phyloP scores from a whole-genome alignment of 73 alveolate genomes.

The Uronychia setigera region DNA sequence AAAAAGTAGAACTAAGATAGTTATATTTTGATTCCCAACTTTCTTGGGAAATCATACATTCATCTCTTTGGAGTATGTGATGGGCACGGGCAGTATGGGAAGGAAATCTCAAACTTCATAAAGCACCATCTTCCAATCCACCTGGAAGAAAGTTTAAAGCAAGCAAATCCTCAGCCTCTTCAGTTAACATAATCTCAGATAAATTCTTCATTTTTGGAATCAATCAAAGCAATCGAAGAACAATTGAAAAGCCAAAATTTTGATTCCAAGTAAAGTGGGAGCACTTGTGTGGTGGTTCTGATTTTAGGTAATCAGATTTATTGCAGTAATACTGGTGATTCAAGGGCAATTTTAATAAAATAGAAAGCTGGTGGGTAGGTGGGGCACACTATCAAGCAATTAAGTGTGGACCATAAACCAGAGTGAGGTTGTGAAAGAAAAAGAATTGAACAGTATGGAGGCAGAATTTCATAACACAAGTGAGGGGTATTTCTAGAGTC shows the following conservation, averaged over 20 bases:
- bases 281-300: no score
- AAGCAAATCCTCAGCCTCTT: background rate
- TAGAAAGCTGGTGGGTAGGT: no score
- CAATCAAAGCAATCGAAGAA: background rate
- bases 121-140: conserved; percentile 54
- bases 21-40: conserved; percentile 23
- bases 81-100: conserved; percentile 84
- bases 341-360: no score
- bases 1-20: conserved; percentile 39
- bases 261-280: no score
- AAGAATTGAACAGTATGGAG: no score
- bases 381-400: no score
- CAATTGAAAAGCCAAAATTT: background rate
- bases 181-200: background rate
- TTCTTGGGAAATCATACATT: conserved; percentile 10
- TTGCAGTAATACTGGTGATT: no score
- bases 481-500: no score
- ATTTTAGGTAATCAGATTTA: no score
- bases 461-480: no score
- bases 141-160: background rate
- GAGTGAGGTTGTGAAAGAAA: no score
- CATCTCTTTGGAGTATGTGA: conserved; percentile 80
- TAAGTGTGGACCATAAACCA: no score
- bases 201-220: background rate
- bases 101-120: conserved; percentile 65